phyloP scores from a whole-genome alignment of 208 protist species.

The Trichomonas gallinae region DNA sequence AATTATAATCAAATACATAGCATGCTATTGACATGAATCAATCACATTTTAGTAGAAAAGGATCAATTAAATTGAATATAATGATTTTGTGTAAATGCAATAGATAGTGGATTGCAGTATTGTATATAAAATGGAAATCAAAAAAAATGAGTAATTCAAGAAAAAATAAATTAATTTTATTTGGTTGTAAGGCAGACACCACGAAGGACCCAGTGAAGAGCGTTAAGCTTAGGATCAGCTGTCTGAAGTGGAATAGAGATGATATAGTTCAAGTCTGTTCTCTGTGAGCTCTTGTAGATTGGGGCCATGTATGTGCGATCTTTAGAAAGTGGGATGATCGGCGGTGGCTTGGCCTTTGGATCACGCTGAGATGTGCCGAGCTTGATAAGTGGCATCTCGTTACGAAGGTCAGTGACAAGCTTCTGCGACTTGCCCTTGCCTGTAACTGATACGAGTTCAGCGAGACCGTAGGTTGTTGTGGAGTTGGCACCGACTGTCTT shows the following conservation, averaged over 20 bases:
- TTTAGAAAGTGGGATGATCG: neutral
- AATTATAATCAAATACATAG: too few relatives aligned
- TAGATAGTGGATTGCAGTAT: too few relatives aligned
- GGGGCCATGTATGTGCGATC: slow-evolving; percentile 70
- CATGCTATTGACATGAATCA: too few relatives aligned
- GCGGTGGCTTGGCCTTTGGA: slow-evolving; percentile 24
- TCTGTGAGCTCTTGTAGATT: slow-evolving; percentile 79
- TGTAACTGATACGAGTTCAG: slow-evolving; percentile 59
- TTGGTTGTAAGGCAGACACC: neutral
- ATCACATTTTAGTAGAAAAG: too few relatives aligned
- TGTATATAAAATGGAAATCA: too few relatives aligned
- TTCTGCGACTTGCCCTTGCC: neutral
- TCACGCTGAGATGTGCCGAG: slow-evolving; percentile 66
- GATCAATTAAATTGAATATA: too few relatives aligned
- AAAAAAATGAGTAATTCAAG: too few relatives aligned
- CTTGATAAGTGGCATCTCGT: slow-evolving; percentile 78
- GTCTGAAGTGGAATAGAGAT: slow-evolving; percentile 71
- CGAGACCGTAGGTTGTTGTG: slow-evolving; percentile 59
- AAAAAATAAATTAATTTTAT: neutral
- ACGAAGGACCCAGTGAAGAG: neutral
- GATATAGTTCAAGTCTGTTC: slow-evolving; percentile 85
- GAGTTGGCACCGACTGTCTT: slow-evolving; percentile 49
- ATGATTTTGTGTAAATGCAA: too few relatives aligned
- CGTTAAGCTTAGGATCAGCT: neutral
- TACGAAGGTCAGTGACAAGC: slow-evolving; percentile 23